Evolutionary conservation across 2,329 filamentous ascomycete genomes (phyloP), one percentile per base, ranked within the genome.

Genomic region (Trichoderma simmonsii): DNA sequence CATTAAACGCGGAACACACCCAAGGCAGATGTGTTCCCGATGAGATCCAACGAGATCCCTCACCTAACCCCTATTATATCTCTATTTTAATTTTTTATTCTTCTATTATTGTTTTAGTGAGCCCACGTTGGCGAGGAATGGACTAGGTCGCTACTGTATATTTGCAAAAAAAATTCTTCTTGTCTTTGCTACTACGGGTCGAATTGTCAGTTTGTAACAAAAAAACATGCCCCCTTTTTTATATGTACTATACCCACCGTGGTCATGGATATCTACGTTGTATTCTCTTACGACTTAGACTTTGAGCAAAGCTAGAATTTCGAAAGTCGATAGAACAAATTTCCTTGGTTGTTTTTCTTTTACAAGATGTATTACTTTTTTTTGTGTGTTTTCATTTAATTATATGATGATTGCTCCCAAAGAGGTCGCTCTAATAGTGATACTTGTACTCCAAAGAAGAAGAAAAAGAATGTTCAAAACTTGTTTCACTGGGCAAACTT

Each of bases 201-300:
- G 14, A 26, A 26, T 34, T 36, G 21, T 69, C 64, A 57, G 48
- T 67, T 67, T 67, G 51, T 67, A 67, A 67, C 39, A 63, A 66
- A 56, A 36, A 36, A 54, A 60, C 14, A 51, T 26, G 57, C 56
- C 36, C 18, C 43, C 54, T 68, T 36, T 36, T 51, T 71, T 51
- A 26, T 30, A 21, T 72, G 43, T 72, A 68, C 43, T 69, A 72
- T 72, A 72, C 71, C 71, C 71, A 57, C 57, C 26, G 65, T 63
- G 65, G 71, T 63, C 48, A 72, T 69, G 71, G 71, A 72, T 72
- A 72, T 68, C 59, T 43, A 57, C 32, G 43, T 57, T 64, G 32
- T 64, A 57, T 71, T 63, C 32, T 57, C 26, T 64, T 63, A 71
- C 68, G 48, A 43, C 51, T 59, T 71, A 71, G 68, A 71, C 60